phyloP scores from a whole-genome alignment of 2,329 filamentous ascomycete species.

The Colletotrichum australisinense region DNA sequence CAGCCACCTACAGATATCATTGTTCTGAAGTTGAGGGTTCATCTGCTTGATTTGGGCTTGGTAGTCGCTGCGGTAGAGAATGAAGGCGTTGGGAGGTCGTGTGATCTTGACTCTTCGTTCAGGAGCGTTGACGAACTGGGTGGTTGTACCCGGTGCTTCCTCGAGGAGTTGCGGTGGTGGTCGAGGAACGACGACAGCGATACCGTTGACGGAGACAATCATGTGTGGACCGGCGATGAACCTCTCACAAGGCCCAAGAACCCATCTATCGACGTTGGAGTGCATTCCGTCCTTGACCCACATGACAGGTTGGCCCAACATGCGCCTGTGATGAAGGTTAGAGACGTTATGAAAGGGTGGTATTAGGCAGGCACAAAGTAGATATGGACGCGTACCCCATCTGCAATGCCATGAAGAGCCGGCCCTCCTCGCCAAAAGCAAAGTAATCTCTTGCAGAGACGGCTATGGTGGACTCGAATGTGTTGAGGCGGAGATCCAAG shows the following conservation, averaged over 20 bases:
- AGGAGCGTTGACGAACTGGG: background rate
- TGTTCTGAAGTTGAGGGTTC: constrained; percentile 41
- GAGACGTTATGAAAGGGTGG: background rate
- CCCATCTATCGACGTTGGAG: constrained; percentile 21
- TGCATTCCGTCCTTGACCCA: constrained; percentile 31
- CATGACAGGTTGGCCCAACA: constrained; percentile 25
- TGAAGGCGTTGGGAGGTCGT: constrained; percentile 47
- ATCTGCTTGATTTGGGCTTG: constrained; percentile 39
- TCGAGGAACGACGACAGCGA: constrained; percentile 22
- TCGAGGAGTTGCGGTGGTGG: constrained; percentile 19
- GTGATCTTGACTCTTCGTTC: constrained; percentile 30
- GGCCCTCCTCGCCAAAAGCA: constrained; percentile 24
- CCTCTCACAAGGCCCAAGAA: constrained; percentile 22
- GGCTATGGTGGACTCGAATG: constrained; percentile 25
- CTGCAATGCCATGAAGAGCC: constrained; percentile 27
- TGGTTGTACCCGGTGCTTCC: background rate
- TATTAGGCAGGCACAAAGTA: background rate
- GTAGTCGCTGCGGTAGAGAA: constrained; percentile 46
- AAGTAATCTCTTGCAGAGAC: constrained; percentile 22
- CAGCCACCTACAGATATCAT: constrained; percentile 44
- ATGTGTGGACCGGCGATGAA: constrained; percentile 26
- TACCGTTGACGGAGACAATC: constrained; percentile 28
- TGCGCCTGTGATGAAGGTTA: constrained; percentile 9
- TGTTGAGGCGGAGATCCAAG: constrained; percentile 28
- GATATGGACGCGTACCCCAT: constrained; percentile 14